Conservation (phyloP, 495 filamentous ascomycete genomes). For the Elaphomyces granulatus region DNA sequence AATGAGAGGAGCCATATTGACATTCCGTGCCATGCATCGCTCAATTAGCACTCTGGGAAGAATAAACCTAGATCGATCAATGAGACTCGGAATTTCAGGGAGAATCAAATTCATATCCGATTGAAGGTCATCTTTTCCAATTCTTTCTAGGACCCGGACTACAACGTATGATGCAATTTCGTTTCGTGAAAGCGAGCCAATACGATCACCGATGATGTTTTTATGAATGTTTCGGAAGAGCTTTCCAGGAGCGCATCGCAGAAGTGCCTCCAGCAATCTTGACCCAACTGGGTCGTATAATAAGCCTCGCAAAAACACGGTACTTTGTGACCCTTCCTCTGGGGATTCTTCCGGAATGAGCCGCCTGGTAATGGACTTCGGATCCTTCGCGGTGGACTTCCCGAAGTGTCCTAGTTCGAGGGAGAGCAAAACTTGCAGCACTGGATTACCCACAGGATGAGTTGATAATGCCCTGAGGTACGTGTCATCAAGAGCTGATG, state of each 20-base stretch:
- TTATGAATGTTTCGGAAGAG: constrained; percentile 74
- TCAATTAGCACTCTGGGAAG: constrained; percentile 73
- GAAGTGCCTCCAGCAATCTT: constrained; percentile 71
- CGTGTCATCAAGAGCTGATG: constrained; percentile 52
- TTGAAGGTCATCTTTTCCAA: constrained; percentile 69
- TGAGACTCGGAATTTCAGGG: constrained; percentile 51
- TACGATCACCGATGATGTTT: constrained; percentile 57
- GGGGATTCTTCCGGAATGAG: constrained; percentile 52
- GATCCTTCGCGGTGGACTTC: constrained; percentile 46
- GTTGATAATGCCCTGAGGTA: constrained; percentile 66
- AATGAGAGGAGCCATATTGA: constrained; percentile 46
- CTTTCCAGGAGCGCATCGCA: constrained; percentile 66
- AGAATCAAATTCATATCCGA: constrained; percentile 50
- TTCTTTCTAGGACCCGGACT: constrained; percentile 59
- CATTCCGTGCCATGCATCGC: constrained; percentile 53
- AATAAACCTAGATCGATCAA: constrained; percentile 58
- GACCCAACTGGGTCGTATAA: constrained; percentile 84
- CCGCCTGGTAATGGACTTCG: constrained; percentile 42
- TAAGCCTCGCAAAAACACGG: constrained; percentile 65
- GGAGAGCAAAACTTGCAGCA: constrained; percentile 72
- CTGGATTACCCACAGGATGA: constrained; percentile 79
- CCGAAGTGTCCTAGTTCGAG: constrained; percentile 61
- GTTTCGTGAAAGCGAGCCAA: constrained; percentile 68
- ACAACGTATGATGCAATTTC: constrained; percentile 80
- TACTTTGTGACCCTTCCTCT: constrained; percentile 41